phyloP scores from a whole-genome alignment of 108 stramenopile species.

The Nannochloropsis salina region DNA sequence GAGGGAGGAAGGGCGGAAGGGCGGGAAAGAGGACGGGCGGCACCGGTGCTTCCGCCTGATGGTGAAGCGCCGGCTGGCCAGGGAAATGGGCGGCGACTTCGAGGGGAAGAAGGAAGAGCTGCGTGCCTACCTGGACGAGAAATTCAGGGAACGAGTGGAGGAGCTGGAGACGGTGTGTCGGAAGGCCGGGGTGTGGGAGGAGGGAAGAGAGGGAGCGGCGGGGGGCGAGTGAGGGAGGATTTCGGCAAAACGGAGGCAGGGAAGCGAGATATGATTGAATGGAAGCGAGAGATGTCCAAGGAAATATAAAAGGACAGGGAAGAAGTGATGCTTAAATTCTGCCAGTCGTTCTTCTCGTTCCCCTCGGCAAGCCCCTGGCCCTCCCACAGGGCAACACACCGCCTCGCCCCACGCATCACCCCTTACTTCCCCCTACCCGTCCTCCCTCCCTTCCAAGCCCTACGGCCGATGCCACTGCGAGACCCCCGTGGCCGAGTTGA shows the following conservation, averaged over 20 bases:
- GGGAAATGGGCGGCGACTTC: background rate
- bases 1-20: background rate
- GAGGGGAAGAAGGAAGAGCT: background rate
- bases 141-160: background rate
- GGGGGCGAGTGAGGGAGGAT: background rate
- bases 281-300: too few species aligned
- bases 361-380: background rate
- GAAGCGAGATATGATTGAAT: too few species aligned
- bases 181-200: background rate
- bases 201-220: background rate
- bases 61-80: constrained; percentile 37
- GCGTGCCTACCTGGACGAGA: background rate
- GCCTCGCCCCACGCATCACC: background rate
- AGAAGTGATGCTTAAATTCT: too few species aligned
- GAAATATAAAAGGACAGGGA: too few species aligned
- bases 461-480: constrained; percentile 3
- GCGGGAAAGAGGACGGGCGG: background rate
- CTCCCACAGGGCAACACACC: background rate
- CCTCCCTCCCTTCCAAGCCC: background rate
- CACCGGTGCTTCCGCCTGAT: constrained; percentile 30
- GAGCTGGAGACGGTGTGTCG: background rate
- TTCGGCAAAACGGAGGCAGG: background rate
- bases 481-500: background rate
- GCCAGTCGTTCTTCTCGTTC: background rate
- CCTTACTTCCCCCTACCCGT: constrained; percentile 2